A percentile compares a stretch with the other conserved stretches of the same genome.
phyloP scores from a whole-genome alignment of 305 asterid genomes.

The Fraxinus floribunda region DNA sequence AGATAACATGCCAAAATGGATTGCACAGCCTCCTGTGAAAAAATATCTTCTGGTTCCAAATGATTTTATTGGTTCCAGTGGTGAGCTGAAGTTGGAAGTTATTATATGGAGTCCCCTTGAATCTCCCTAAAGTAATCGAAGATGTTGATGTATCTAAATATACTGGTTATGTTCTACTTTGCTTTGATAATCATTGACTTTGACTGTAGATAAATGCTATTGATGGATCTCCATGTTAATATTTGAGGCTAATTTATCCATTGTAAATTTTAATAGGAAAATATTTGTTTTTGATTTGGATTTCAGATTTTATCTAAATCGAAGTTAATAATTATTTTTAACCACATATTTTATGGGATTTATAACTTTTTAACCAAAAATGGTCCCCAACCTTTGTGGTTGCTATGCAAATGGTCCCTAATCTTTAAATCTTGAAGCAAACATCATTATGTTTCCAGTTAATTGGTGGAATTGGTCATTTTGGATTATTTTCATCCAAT shows the following conservation, averaged over 20 bases:
- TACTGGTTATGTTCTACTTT: neutral
- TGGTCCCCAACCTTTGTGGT: neutral
- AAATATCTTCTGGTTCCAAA: conserved; percentile 47
- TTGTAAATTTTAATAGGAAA: neutral
- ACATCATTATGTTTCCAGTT: neutral
- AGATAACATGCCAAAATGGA: conserved; percentile 38
- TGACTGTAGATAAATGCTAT: neutral
- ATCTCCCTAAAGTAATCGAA: neutral
- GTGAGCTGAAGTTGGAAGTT: conserved; percentile 39
- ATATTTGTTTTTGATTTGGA: neutral
- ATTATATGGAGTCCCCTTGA: conserved; percentile 23
- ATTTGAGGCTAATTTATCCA: neutral
- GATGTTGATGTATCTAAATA: neutral
- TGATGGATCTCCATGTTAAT: neutral
- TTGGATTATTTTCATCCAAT: neutral
- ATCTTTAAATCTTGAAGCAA: neutral
- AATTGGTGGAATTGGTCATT: neutral
- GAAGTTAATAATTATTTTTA: no score
- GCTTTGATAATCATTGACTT: neutral
- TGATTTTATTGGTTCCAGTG: conserved; percentile 22
- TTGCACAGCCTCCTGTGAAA: conserved; percentile 25
- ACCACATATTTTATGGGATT: no score
- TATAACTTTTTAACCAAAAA: neutral
- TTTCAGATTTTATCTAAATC: no score
- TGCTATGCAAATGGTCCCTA: neutral